These are phyloP conservation scores for Xylariaceae sp. DNA, from an alignment of 2,329 filamentous ascomycete genomes.

Conservation along the genomic window DNA sequence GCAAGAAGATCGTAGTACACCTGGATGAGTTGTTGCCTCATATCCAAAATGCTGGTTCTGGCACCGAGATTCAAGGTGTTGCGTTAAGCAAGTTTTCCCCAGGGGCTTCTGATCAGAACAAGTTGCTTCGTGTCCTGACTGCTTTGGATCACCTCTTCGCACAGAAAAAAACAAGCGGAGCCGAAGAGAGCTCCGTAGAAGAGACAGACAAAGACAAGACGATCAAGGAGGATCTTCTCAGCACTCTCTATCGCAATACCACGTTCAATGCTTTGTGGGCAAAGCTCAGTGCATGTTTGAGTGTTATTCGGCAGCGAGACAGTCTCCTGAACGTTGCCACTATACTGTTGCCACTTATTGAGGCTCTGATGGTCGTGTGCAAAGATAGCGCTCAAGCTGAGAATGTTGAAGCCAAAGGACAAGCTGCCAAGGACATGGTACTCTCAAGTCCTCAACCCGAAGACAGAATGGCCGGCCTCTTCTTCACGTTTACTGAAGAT, in stretches of 20 bases:
- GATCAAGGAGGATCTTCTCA: constrained; percentile 79
- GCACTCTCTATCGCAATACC: constrained; percentile 82
- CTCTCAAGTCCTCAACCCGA: constrained; percentile 75
- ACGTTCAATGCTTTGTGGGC: constrained; percentile 91
- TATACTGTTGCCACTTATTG: constrained; percentile 88
- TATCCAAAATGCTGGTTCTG: constrained; percentile 79
- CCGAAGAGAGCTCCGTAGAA: constrained; percentile 45
- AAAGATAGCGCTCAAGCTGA: constrained; percentile 90
- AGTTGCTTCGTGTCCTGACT: constrained; percentile 85
- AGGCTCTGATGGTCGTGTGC: constrained; percentile 98
- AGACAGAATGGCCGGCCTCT: constrained; percentile 78
- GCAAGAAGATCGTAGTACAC: constrained; percentile 78
- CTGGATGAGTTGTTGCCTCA: constrained; percentile 81
- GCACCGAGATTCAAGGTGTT: constrained; percentile 92
- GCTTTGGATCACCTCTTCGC: constrained; percentile 94
- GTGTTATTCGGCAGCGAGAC: constrained; percentile 83
- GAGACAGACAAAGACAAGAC: constrained; percentile 59
- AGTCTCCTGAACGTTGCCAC: constrained; percentile 97
- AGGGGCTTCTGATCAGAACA: constrained; percentile 92
- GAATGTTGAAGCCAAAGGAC: constrained; percentile 42
- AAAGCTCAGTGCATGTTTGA: constrained; percentile 83
- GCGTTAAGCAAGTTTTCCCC: constrained; percentile 94
- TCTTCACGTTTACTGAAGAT: constrained; percentile 97
- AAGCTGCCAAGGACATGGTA: constrained; percentile 61
- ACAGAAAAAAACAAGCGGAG: constrained; percentile 56